Base-by-base conservation (phyloP, 208 protist species). In the Crithidia expoeki region DNA sequence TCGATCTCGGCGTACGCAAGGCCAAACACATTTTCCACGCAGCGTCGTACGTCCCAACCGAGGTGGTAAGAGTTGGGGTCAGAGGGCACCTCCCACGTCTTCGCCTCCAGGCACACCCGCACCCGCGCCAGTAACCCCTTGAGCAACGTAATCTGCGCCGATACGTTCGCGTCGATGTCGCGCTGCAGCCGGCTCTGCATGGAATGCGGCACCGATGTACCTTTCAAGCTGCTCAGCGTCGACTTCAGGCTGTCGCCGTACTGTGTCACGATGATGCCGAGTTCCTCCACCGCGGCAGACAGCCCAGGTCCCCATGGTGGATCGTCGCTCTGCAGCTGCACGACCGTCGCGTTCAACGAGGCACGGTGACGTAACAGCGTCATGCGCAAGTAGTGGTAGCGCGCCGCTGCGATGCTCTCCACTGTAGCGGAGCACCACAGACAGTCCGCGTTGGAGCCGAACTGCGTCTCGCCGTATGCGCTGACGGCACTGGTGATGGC, bases 341-440 rank as follows among this genome's bases (percentile, higher is more conserved):
- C 30, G 17, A 96, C 76, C 25, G 82, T 83, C 14, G 58, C 58
- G 33, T 78, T 42, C n/a, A 83, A 25, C 12, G 53, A 30, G 52
- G 66, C 32, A 65, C 59, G 64, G 28, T 72, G 47, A 19, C 68
- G 75, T 1, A 80, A n/a, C 33, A 92, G 71, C 19, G 49, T 84
- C 2, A 63, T 63, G 49, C 61, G 67, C 47, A 81, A 53, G 66
- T 93, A 80, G 49, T 87, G 72, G 56, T 91, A 93, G 3, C 92
- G 85, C n/a, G 80, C 77, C 2, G 88, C 86, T 2, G 89, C 92
- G 72, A 96, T 88, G 49, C 86, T 76, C 63, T 96, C 88, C 23
- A 96, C 60, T 23, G 83, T 93, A 1, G 88, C 86, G 17, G 86
- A 84, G 71, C 84, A 86, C 90, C 89, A 94, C 55, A 94, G 56